Evolutionary conservation across 257 asterid species (phyloP).

Genomic region (Solanum corneliomulleri): DNA sequence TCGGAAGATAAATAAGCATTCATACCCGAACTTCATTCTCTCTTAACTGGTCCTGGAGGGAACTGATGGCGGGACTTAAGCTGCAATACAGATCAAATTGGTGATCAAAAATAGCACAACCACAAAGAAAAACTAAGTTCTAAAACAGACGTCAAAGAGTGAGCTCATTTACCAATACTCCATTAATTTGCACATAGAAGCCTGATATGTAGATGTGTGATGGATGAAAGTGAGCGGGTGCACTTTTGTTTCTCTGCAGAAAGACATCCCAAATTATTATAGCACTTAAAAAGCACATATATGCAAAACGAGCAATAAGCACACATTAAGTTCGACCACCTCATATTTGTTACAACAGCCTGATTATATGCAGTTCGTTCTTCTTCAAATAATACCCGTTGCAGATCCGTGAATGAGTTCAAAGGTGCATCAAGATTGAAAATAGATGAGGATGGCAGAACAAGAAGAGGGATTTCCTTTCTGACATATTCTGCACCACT

Average conservation of each 20-base stretch:
- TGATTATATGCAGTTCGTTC: slow-evolving; percentile 82
- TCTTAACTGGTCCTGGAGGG: slow-evolving; percentile 79
- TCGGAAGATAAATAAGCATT: background rate
- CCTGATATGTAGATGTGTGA: slow-evolving; percentile 93
- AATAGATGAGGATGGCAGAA: slow-evolving; percentile 65
- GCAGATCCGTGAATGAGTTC: slow-evolving; percentile 67
- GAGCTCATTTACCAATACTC: slow-evolving; percentile 64
- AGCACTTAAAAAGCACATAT: background rate
- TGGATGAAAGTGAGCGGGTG: slow-evolving; percentile 88
- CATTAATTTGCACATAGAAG: slow-evolving; percentile 96
- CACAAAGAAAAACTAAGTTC: background rate
- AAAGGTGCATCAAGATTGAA: slow-evolving; percentile 61
- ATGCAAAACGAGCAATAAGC: background rate
- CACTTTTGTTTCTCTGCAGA: slow-evolving; percentile 55
- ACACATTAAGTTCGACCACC: slow-evolving; percentile 25
- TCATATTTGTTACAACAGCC: slow-evolving; percentile 53
- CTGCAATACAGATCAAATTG: slow-evolving; percentile 29
- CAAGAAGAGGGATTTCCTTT: slow-evolving; percentile 82
- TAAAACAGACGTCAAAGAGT: background rate
- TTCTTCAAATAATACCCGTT: slow-evolving; percentile 77
- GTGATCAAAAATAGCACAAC: background rate
- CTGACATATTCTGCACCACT: slow-evolving; percentile 92
- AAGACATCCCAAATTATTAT: background rate
- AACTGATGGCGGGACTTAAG: slow-evolving; percentile 82
- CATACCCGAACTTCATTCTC: slow-evolving; percentile 89